phyloP scores from a whole-genome alignment of 441 rosid species.

The Euphorbia corollata region DNA sequence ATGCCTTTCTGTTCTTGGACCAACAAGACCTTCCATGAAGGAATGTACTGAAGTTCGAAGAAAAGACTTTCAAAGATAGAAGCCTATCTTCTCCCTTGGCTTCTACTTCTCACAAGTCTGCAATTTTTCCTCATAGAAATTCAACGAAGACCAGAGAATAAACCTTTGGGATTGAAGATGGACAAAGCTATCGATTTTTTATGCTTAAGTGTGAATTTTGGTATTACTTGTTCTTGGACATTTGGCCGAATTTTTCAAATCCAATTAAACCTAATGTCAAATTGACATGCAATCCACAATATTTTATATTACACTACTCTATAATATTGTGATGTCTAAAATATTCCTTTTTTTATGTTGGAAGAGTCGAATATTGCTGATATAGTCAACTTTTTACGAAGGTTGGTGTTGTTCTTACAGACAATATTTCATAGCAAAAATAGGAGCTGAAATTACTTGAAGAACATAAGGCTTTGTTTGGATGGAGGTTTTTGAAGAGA shows the following conservation, averaged over 20 bases:
- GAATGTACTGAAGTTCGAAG: constrained; percentile 54
- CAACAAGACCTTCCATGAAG: constrained; percentile 71
- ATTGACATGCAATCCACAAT: not conserved
- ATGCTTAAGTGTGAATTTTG: constrained; percentile 34
- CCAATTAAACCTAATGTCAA: no score
- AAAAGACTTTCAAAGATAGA: constrained; percentile 43
- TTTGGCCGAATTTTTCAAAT: not conserved
- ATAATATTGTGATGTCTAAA: no score
- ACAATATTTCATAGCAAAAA: no score
- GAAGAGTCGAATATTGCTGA: not conserved
- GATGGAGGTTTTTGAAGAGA: no score
- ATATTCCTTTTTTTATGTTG: no score
- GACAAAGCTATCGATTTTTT: constrained; percentile 33
- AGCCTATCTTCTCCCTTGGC: constrained; percentile 25
- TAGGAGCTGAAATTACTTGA: not conserved
- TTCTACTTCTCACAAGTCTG: constrained; percentile 40
- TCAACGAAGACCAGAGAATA: constrained; percentile 26
- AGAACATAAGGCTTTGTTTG: no score
- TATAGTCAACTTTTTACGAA: no score
- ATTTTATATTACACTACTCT: no score
- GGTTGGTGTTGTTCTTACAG: no score
- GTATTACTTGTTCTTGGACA: not conserved
- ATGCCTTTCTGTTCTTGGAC: constrained; percentile 49
- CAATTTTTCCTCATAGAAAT: constrained; percentile 34
- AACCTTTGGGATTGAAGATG: constrained; percentile 42